Evolutionary conservation across 2,329 filamentous ascomycete genomes (phyloP), one percentile per base, ranked within the genome.

Genomic region (Raffaelea ambrosiae): DNA sequence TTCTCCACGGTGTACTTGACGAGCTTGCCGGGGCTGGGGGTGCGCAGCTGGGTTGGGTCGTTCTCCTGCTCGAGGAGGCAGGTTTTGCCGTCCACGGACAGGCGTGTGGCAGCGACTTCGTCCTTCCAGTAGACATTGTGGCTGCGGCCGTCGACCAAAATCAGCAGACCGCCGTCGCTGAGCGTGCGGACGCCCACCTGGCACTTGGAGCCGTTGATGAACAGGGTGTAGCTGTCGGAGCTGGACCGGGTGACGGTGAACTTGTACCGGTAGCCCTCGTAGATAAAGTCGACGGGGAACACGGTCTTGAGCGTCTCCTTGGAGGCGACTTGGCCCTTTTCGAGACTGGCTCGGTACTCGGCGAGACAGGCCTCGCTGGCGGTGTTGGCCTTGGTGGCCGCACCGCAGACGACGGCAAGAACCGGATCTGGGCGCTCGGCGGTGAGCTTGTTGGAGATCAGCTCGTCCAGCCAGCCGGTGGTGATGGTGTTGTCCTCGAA

Each of bases 111-210:
- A 49, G 90, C 90, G 42, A 95, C 88, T 66, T 98, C 93, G 63
- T 98, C 93, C 71, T 97, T 97, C 93, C 93, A 98, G 81, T 98
- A 98, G 53, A 97, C 83, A 62, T 93, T 98, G 81, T 98, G 93
- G 58, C 88, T 95, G 66, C 88, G 88, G 52, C 93, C 93, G 60
- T 85, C 84, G 40, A 98, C 81, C 19, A 98, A 79, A 54, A 98
- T 81, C 48, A 98, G 77, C 11, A 98, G 79, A 65, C 93, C 93
- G 65, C 93, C 93, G 59, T 98, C 93, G 55, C 88, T 89, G 55
- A 98, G 80, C 44, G 90, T 86, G 58, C 93, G 86, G 47, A 98
- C 86, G 60, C 91, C 93, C 48, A 97, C 87, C 7, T 87, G 83
- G 68, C 88, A 95, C 73, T 94, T 95, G 58, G 93, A 97, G 51